A percentile compares a stretch with the other conserved stretches of the same genome.
Conservation (phyloP, 331 rosid species). For the Dryas integrifolia region DNA sequence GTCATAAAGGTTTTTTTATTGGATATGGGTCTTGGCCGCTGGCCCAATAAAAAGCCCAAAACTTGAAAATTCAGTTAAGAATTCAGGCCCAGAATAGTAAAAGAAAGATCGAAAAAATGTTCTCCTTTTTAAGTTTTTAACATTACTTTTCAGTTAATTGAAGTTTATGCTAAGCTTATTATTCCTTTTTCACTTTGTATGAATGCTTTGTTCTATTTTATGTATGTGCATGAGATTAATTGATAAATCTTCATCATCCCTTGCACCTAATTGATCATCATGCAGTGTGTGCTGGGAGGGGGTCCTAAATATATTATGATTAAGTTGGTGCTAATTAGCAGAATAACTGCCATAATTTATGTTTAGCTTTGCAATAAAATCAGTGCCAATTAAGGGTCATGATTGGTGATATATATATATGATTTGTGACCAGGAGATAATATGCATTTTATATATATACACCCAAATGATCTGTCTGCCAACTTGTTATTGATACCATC, state of each 20-base stretch:
- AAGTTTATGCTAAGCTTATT: too few species aligned
- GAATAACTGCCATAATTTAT: not conserved
- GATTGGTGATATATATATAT: not conserved
- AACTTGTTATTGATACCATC: constrained; percentile 17
- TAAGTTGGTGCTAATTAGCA: not conserved
- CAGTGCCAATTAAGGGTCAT: constrained; percentile 5
- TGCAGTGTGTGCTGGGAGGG: constrained; percentile 11
- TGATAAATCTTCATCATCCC: not conserved
- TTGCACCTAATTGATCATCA: constrained; percentile 15
- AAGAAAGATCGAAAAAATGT: too few species aligned
- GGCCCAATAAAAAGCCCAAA: not conserved
- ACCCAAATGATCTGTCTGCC: constrained; percentile 41
- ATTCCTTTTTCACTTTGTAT: too few species aligned
- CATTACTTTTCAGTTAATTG: too few species aligned
- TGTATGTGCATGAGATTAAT: too few species aligned
- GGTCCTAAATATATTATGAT: constrained; percentile 12
- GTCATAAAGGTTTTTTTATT: not conserved
- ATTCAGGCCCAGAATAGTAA: too few species aligned
- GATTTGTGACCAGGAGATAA: not conserved
- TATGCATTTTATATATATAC: not conserved
- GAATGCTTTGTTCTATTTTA: too few species aligned
- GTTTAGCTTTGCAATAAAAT: not conserved
- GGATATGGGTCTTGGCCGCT: not conserved
- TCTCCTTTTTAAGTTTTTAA: too few species aligned
- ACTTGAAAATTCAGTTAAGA: too few species aligned